Conservation (phyloP, 1,139 yeast genomes). For the Scheffersomyces titani region DNA sequence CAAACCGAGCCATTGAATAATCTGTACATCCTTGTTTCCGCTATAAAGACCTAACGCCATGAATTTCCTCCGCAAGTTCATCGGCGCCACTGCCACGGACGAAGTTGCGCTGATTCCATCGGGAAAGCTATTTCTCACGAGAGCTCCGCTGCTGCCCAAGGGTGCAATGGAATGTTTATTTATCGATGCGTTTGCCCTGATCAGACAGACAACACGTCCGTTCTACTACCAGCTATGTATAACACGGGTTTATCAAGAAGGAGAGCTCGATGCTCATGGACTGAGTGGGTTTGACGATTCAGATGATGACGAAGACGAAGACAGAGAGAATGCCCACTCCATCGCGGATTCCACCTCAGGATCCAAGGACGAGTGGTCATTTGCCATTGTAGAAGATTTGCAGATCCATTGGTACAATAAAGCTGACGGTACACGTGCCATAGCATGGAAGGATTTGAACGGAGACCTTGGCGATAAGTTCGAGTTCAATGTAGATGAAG, state of each 20-base stretch:
- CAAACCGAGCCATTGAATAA: neutral
- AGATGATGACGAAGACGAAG: conserved; percentile 56
- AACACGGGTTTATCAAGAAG: conserved; percentile 68
- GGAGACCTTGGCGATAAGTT: conserved; percentile 88
- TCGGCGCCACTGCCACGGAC: conserved; percentile 62
- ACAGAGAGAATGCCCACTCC: conserved; percentile 33
- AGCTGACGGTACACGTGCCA: conserved; percentile 40
- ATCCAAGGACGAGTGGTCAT: conserved; percentile 64
- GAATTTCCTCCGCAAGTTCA: conserved; percentile 77
- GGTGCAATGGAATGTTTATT: conserved; percentile 80
- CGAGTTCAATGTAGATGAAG: conserved; percentile 70
- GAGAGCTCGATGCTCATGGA: conserved; percentile 49
- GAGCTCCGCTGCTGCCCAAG: conserved; percentile 80
- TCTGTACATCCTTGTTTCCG: neutral
- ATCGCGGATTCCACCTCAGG: conserved; percentile 26
- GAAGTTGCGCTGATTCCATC: conserved; percentile 74
- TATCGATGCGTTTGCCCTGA: conserved; percentile 75
- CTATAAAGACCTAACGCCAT: conserved; percentile 29
- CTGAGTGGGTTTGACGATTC: conserved; percentile 45
- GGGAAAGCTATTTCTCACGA: conserved; percentile 74
- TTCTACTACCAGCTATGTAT: conserved; percentile 72
- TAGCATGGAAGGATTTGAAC: conserved; percentile 79
- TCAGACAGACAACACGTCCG: conserved; percentile 67
- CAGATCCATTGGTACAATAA: conserved; percentile 43
- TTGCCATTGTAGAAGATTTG: conserved; percentile 65